Evolutionary conservation across 2,329 filamentous ascomycete species (phyloP).

Genomic region (Trichoderma atrobrunneum): DNA sequence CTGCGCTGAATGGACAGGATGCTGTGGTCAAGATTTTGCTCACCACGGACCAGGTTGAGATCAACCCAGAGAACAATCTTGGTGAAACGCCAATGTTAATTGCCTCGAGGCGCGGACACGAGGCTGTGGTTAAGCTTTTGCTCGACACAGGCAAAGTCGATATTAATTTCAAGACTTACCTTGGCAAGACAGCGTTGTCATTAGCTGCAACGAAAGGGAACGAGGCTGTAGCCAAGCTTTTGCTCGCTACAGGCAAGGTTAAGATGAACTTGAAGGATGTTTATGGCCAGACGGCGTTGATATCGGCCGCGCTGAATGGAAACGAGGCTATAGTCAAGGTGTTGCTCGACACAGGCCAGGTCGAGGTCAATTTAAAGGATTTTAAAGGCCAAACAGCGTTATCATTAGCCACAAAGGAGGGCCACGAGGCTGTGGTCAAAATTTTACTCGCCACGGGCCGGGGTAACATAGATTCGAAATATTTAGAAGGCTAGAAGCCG

Average conservation of each 20-base stretch:
- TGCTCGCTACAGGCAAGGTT: neutral
- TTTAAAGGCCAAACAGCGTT: too few relatives aligned
- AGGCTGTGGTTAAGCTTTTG: neutral
- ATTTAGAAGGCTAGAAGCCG: too few relatives aligned
- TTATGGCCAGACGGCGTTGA: neutral
- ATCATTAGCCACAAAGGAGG: too few relatives aligned
- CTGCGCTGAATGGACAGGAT: neutral
- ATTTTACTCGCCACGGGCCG: too few relatives aligned
- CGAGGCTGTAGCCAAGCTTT: neutral
- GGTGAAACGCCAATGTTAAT: neutral
- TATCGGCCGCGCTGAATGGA: neutral
- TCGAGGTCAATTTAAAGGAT: too few relatives aligned
- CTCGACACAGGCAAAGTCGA: neutral
- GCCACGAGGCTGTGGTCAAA: too few relatives aligned
- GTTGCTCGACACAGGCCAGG: too few relatives aligned
- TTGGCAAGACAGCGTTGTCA: neutral
- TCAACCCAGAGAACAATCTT: neutral
- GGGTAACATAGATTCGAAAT: too few relatives aligned
- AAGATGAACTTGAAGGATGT: too few relatives aligned
- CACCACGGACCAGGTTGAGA: neutral
- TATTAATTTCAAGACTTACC: too few relatives aligned
- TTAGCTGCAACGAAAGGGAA: too few relatives aligned
- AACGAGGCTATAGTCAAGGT: neutral
- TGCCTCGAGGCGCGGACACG: neutral
- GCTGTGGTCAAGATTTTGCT: neutral